Base-by-base conservation (phyloP, 2,329 filamentous ascomycete genomes). In the Aspergillus phoenicis region DNA sequence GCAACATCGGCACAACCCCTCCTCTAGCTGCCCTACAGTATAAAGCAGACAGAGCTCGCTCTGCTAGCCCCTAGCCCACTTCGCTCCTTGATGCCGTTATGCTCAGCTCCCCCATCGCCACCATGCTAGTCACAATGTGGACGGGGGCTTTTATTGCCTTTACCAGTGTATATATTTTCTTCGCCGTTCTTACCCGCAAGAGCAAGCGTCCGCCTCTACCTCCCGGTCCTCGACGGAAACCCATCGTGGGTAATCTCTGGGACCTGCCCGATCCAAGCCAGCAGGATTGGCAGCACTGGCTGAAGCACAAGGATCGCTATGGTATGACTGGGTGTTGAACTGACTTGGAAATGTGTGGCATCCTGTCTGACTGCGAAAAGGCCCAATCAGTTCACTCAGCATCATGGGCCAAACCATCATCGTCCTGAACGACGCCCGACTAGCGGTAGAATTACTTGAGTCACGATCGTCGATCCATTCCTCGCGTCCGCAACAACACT, bases 161-260 rank as follows among this genome's bases (percentile, higher is more conserved):
- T 5, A 41, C 39, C 15, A 41, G 28, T 3, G 41, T 17, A 7
- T 56, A 56, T 6, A 7, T 56, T 4, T 26, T 17, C 3, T 11
- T 8, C 24, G 10, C 26, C 5, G 17, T 36, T 8, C 24, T 17
- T 0, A 15, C n/a, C 11, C 26, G 41, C 11, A 36, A 47, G 22
- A 47, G 28, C 8, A 45, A 56, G 22, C 53, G 47, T 11, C 24
- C 22, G 11, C 54, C 55, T 10, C 70, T 82, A 1, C 83, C 82
- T 0, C 83, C 82, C 1, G 83, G 82, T 0, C 83, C 82, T 0
- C 81, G 75, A 52, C 76, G 75, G 0, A 62, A 79, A 2, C 81
- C 80, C 0, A 26, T 84, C 0, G 39, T 84, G 7, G 83, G 83
- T 4, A 84, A 84, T 62, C 61, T 83, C 10, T 62, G 63, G 3